These are phyloP conservation scores for Backusella tuberculispora DNA, from an alignment of 192 early-diverging fungal genomes.

Conservation along the genomic window DNA sequence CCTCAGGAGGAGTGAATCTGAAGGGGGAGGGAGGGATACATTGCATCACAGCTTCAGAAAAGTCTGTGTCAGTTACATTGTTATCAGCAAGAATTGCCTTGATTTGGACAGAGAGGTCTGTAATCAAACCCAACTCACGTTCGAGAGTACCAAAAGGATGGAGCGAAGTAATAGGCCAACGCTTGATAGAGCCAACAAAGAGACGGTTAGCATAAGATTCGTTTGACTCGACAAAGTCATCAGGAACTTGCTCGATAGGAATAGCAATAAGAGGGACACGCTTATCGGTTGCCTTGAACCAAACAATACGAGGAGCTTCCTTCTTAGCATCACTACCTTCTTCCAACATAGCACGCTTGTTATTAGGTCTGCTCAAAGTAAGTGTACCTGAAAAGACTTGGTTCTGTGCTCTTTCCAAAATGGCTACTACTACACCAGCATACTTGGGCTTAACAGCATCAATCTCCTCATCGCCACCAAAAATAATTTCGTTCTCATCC, in stretches of 20 bases:
- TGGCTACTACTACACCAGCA: constrained; percentile 59
- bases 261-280: constrained; percentile 78
- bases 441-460: constrained; percentile 61
- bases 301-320: constrained; percentile 63
- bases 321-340: constrained; percentile 48
- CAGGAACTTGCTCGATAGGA: constrained; percentile 71
- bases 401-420: constrained; percentile 58
- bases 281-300: constrained; percentile 86
- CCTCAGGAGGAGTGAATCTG: constrained; percentile 64
- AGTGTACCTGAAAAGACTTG: constrained; percentile 62
- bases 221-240: constrained; percentile 71
- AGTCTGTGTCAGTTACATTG: constrained; percentile 71
- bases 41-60: constrained; percentile 71
- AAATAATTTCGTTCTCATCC: constrained; percentile 52
- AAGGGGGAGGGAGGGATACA: constrained; percentile 82
- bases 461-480: constrained; percentile 55
- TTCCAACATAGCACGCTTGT: constrained; percentile 44
- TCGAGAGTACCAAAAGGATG: constrained; percentile 78
- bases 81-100: constrained; percentile 83
- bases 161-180: constrained; percentile 71
- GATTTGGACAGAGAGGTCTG: constrained; percentile 78
- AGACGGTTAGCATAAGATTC: constrained; percentile 57
- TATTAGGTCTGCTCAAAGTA: constrained; percentile 47
- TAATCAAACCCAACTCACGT: constrained; percentile 76
- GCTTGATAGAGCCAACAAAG: constrained; percentile 66